phyloP scores from a whole-genome alignment of 2,329 filamentous ascomycete species.

The Fusarium tuaranense region DNA sequence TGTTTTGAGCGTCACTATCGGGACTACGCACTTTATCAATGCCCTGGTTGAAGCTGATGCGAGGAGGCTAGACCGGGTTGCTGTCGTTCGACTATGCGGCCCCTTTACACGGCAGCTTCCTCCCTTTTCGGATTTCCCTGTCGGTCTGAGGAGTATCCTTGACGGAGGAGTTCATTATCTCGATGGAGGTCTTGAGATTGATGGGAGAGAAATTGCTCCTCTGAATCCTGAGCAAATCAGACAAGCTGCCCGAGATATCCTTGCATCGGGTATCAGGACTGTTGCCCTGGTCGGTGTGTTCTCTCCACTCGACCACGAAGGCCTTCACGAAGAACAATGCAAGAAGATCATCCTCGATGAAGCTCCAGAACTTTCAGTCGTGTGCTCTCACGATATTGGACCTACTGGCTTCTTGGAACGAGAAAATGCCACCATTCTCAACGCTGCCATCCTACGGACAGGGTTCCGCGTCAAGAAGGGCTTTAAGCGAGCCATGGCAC shows the following conservation, averaged over 20 bases:
- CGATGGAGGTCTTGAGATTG: conserved; percentile 61
- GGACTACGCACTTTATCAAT: conserved; percentile 64
- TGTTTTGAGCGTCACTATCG: conserved; percentile 62
- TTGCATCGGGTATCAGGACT: conserved; percentile 49
- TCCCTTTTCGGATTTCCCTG: conserved; percentile 60
- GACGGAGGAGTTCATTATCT: conserved; percentile 56
- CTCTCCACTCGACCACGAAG: conserved; percentile 57
- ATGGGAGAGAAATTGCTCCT: conserved; percentile 57
- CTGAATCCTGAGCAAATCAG: conserved; percentile 54
- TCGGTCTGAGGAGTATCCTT: conserved; percentile 53
- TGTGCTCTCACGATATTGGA: conserved; percentile 58
- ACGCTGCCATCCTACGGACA: conserved; percentile 62
- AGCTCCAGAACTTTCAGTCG: conserved; percentile 51
- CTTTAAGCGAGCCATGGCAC: conserved; percentile 59
- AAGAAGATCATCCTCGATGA: conserved; percentile 52
- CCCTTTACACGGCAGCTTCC: conserved; percentile 58
- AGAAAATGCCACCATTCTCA: conserved; percentile 67
- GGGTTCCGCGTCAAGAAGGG: conserved; percentile 59
- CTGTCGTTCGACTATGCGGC: conserved; percentile 59
- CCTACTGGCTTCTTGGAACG: conserved; percentile 58
- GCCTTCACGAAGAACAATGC: conserved; percentile 55
- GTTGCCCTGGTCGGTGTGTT: conserved; percentile 60
- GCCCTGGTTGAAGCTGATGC: conserved; percentile 60
- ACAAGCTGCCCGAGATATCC: conserved; percentile 48
- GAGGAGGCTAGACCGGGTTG: conserved; percentile 56